Conservation (phyloP, 1,139 yeast genomes). For the Candida sp. region DNA sequence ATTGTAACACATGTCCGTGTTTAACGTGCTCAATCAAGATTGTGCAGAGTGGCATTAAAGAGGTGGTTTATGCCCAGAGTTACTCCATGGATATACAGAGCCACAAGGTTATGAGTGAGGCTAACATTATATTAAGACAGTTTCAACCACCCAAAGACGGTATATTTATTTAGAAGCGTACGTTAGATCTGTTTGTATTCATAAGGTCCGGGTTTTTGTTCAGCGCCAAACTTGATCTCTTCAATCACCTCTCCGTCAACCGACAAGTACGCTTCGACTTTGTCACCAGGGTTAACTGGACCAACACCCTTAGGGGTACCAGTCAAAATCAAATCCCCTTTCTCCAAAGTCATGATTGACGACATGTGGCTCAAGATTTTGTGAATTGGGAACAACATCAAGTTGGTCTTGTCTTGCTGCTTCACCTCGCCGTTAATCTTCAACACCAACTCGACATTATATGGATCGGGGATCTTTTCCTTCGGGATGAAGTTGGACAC, state of each 20-base stretch:
- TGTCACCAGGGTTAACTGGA: conserved; percentile 75
- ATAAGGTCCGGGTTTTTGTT: conserved; percentile 83
- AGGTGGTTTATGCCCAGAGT: conserved; percentile 93
- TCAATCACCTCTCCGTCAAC: conserved; percentile 60
- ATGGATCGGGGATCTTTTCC: conserved; percentile 69
- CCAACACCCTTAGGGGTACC: conserved; percentile 99
- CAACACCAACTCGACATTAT: conserved; percentile 68
- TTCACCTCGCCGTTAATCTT: conserved; percentile 70
- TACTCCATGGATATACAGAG: conserved; percentile 89
- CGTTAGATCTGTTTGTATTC: conserved; percentile 57
- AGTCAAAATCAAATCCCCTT: conserved; percentile 90
- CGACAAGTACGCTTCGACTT: conserved; percentile 62
- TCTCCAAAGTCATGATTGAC: conserved; percentile 84
- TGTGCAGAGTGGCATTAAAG: conserved; percentile 88
- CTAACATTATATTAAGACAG: conserved; percentile 77
- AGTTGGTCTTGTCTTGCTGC: conserved; percentile 79
- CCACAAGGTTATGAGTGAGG: conserved; percentile 71
- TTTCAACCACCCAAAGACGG: conserved; percentile 64
- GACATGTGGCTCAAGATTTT: conserved; percentile 82
- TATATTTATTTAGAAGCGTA: conserved; percentile 30
- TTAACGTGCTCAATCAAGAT: conserved; percentile 94
- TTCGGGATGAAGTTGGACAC: conserved; percentile 74
- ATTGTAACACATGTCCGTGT: conserved; percentile 98
- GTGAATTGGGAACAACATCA: conserved; percentile 92
- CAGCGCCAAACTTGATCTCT: conserved; percentile 56